These are phyloP conservation scores for Thermoascus crustaceus DNA, from an alignment of 2,329 filamentous ascomycete genomes.

Conservation along the genomic window DNA sequence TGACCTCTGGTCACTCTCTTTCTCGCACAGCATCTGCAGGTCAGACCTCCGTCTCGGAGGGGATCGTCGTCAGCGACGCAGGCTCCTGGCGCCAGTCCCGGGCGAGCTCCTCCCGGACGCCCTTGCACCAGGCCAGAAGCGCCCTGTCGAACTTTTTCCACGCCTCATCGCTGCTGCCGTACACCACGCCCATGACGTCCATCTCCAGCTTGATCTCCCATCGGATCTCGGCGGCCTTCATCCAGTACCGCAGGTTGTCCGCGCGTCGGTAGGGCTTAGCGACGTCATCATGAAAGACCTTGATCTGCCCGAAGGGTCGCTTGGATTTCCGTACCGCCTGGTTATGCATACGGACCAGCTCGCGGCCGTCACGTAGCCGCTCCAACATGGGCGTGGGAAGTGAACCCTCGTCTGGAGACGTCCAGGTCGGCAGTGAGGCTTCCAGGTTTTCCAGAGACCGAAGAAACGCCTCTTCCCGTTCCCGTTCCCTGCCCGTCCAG, in stretches of 20 bases:
- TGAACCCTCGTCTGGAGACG: conserved; percentile 42
- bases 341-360: conserved; percentile 83
- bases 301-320: conserved; percentile 81
- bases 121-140: conserved; percentile 72
- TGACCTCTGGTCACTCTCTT: not conserved
- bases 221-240: conserved; percentile 87
- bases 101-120: conserved; percentile 74
- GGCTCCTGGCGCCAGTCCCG: conserved; percentile 53
- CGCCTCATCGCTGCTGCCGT: conserved; percentile 55
- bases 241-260: conserved; percentile 92
- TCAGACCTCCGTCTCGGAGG: conserved; percentile 3
- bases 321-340: conserved; percentile 75
- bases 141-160: conserved; percentile 81
- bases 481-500: conserved; percentile 66
- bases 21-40: conserved; percentile 3
- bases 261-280: conserved; percentile 88
- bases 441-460: conserved; percentile 57
- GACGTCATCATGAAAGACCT: conserved; percentile 82
- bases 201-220: conserved; percentile 81
- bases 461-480: conserved; percentile 75
- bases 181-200: conserved; percentile 79
- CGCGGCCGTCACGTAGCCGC: conserved; percentile 67
- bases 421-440: conserved; percentile 60
- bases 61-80: conserved; percentile 8
- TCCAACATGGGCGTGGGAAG: conserved; percentile 60